Evolutionary conservation across 176 grass and related monocot species (phyloP).

Genomic region (Rhynchospora pubera): DNA sequence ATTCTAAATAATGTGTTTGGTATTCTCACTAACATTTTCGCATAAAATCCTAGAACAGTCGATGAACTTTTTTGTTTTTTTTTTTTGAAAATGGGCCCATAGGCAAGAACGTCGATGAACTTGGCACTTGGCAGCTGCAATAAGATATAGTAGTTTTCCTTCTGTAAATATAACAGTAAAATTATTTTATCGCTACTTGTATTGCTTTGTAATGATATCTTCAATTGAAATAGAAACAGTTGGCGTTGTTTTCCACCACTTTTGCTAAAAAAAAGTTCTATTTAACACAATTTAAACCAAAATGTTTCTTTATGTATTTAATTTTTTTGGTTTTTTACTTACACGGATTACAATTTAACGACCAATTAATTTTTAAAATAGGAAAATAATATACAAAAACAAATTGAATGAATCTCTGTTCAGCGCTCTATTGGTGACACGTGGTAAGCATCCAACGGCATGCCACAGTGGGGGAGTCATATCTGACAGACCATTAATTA

Average conservation of each 20-base stretch:
- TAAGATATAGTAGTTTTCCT: not conserved
- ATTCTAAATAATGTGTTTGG: not conserved
- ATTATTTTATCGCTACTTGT: not conserved
- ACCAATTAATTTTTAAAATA: not conserved
- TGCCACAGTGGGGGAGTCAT: not conserved
- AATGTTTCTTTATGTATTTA: not conserved
- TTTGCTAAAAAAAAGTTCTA: not conserved
- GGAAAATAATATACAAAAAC: not conserved
- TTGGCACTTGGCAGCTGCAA: not conserved
- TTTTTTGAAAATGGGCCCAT: too few relatives aligned
- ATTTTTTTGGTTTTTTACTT: not conserved
- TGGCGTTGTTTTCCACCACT: not conserved
- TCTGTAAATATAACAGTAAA: not conserved
- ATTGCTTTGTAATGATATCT: not conserved
- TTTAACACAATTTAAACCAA: not conserved
- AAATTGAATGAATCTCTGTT: not conserved
- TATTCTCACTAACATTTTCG: not conserved
- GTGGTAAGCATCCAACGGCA: not conserved
- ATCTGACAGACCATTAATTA: slow-evolving; percentile 1
- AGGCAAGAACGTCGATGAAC: not conserved
- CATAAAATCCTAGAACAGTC: not conserved
- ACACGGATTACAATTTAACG: not conserved
- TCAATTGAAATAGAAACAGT: not conserved
- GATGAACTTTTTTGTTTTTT: too few relatives aligned
- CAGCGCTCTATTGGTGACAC: not conserved